These are phyloP conservation scores for Parastagonospora avenae DNA, from an alignment of 2,329 filamentous ascomycete genomes.

Conservation along the genomic window DNA sequence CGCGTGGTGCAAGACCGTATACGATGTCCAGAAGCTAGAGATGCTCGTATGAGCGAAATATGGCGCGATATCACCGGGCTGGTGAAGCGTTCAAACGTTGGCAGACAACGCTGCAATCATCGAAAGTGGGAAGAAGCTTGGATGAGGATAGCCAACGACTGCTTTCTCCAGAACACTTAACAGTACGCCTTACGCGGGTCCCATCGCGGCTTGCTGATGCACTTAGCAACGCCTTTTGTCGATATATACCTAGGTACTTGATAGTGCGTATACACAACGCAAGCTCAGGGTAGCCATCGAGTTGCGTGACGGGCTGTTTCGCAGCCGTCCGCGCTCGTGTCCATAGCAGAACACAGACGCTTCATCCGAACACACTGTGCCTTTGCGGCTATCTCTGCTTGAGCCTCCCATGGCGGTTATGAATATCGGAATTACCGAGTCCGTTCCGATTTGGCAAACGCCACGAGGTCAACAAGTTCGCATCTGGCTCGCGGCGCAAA, in stretches of 20 bases:
- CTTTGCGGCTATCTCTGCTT: conserved; percentile 45
- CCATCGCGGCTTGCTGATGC: conserved; percentile 40
- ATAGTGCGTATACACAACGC: conserved; percentile 63
- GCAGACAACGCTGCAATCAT: conserved; percentile 27
- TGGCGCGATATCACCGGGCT: conserved; percentile 19
- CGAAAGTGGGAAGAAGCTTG: conserved; percentile 33
- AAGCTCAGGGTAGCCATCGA: conserved; percentile 55
- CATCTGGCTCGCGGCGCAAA: conserved; percentile 26
- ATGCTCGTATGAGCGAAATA: conserved; percentile 11
- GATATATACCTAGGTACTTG: conserved; percentile 65
- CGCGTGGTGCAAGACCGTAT: conserved; percentile 11
- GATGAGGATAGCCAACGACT: conserved; percentile 39
- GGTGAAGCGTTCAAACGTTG: conserved; percentile 28
- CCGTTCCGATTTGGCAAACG: conserved; percentile 25
- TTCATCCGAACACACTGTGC: conserved; percentile 50
- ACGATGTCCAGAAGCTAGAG: conserved; percentile 18
- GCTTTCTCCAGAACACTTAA: conserved; percentile 37
- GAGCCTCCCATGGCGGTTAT: conserved; percentile 34
- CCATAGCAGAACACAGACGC: conserved; percentile 70
- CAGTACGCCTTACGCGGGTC: conserved; percentile 41
- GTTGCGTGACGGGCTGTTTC: conserved; percentile 51
- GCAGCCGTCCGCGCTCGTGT: conserved; percentile 71
- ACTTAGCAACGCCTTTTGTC: conserved; percentile 68
- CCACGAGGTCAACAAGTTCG: conserved; percentile 27
- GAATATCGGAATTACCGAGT: conserved; percentile 23